Evolutionary conservation across 2,329 filamentous ascomycete genomes (phyloP).

Genomic region (Cucurbitaria berberidis): DNA sequence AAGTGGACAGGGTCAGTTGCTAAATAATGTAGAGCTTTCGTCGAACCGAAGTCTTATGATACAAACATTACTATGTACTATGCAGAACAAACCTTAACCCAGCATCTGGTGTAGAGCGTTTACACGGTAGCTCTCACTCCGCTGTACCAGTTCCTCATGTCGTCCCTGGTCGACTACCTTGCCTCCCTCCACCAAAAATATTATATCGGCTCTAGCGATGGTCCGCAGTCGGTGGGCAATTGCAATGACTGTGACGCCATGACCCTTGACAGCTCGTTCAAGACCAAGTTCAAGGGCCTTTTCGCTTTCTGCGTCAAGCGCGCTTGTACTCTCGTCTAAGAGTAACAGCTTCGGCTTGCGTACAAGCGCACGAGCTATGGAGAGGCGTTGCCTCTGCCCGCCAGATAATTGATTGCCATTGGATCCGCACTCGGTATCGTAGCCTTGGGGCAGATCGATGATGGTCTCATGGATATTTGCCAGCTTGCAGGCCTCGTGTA

Average conservation of each 20-base stretch:
- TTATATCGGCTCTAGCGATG: constrained; percentile 51
- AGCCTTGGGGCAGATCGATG: constrained; percentile 66
- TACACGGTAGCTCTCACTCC: constrained; percentile 57
- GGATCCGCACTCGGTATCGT: constrained; percentile 61
- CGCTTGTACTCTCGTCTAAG: constrained; percentile 53
- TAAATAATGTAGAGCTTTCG: constrained; percentile 20
- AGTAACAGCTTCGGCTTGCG: constrained; percentile 51
- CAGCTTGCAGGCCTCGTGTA: constrained; percentile 69
- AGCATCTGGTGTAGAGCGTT: constrained; percentile 59
- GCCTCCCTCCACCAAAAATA: constrained; percentile 57
- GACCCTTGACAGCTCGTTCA: constrained; percentile 45
- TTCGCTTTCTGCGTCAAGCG: constrained; percentile 52
- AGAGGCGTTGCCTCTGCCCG: constrained; percentile 52
- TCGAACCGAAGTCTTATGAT: neutral
- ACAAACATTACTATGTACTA: constrained; percentile 6
- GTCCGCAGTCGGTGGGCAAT: constrained; percentile 54
- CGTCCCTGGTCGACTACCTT: constrained; percentile 56
- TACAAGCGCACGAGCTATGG: constrained; percentile 53
- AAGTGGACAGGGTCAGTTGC: constrained; percentile 12
- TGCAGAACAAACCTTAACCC: constrained; percentile 30
- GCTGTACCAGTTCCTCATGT: constrained; percentile 56
- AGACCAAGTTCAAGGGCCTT: constrained; percentile 49
- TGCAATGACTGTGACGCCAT: constrained; percentile 51
- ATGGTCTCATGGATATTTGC: constrained; percentile 76
- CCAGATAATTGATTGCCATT: constrained; percentile 52